These are phyloP conservation scores for Cichorium intybus DNA, from an alignment of 140 eudicot species.

Conservation along the genomic window DNA sequence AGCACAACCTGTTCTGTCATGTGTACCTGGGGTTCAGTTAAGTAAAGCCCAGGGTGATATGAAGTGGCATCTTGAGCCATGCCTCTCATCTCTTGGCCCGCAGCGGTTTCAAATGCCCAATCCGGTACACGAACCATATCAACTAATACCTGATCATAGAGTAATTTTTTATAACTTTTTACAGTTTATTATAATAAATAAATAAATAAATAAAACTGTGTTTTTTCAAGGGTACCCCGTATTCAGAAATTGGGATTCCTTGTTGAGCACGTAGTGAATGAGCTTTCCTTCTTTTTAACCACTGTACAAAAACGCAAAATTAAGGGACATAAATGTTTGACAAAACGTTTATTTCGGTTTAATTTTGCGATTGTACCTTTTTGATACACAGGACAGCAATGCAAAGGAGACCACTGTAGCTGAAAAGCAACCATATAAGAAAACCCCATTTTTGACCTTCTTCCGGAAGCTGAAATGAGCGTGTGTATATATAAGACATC, in stretches of 20 bases:
- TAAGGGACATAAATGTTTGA: not conserved
- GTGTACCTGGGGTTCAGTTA: slow-evolving; percentile 85
- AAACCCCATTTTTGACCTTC: slow-evolving; percentile 99
- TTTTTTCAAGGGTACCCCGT: slow-evolving; percentile 62
- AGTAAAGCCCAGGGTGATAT: slow-evolving; percentile 85
- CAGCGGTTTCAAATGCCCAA: slow-evolving; percentile 96
- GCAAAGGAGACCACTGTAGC: slow-evolving; percentile 88
- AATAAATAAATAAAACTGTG: no score
- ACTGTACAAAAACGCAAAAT: slow-evolving; percentile 39
- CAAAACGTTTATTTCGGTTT: no score
- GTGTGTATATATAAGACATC: not conserved
- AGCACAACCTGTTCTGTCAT: not conserved
- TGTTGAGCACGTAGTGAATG: slow-evolving; percentile 90
- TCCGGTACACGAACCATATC: slow-evolving; percentile 97
- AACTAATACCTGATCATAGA: slow-evolving; percentile 58
- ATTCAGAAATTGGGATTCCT: slow-evolving; percentile 92
- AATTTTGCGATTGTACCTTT: slow-evolving; percentile 49
- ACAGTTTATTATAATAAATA: no score
- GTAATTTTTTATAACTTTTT: no score
- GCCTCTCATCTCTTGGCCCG: slow-evolving; percentile 95
- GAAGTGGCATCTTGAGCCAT: slow-evolving; percentile 96
- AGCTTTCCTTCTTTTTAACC: slow-evolving; percentile 91
- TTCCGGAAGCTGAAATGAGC: slow-evolving; percentile 85
- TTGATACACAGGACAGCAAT: slow-evolving; percentile 66
- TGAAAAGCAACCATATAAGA: slow-evolving; percentile 94